Conservation (phyloP, 768 basidiomycete genomes). For the Mycena kentingensis region DNA sequence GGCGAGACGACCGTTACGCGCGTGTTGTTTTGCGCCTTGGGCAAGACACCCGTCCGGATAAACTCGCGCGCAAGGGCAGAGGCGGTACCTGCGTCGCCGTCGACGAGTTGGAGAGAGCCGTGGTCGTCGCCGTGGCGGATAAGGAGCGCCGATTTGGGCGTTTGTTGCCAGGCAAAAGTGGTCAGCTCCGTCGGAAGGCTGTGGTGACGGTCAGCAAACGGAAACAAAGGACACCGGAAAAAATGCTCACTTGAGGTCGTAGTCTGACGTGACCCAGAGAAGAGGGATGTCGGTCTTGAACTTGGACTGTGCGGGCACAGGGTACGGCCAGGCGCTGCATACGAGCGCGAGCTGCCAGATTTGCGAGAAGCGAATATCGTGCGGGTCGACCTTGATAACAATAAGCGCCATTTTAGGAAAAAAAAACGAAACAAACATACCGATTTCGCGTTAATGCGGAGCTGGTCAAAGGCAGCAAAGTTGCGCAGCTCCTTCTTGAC, state of each 20-base stretch:
- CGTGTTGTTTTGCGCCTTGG: not conserved
- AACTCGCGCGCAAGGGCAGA: not conserved
- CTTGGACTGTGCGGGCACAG: not conserved
- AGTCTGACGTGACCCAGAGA: constrained; percentile 17
- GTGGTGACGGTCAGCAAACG: not conserved
- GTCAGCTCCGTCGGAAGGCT: constrained; percentile 14
- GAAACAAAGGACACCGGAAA: not conserved
- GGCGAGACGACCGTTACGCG: not conserved
- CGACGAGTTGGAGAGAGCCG: constrained; percentile 10
- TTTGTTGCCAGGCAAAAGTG: constrained; percentile 10
- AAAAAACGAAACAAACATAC: not conserved
- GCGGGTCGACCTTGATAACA: not conserved
- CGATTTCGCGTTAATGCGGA: not conserved
- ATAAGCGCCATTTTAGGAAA: not conserved
- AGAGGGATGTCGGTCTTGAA: not conserved
- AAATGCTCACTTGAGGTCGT: constrained; percentile 14
- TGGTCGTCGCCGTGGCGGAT: constrained; percentile 21
- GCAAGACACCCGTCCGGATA: not conserved
- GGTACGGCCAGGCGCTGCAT: constrained; percentile 7
- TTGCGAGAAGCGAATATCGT: not conserved
- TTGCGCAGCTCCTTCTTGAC: not conserved
- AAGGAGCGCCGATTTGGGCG: constrained; percentile 12
- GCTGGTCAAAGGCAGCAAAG: constrained; percentile 1
- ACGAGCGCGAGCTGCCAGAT: constrained; percentile 5
- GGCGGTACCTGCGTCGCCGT: too few species aligned